These are phyloP conservation scores for Lentinula aciculospora DNA, from an alignment of 768 basidiomycete genomes.

Conservation along the genomic window DNA sequence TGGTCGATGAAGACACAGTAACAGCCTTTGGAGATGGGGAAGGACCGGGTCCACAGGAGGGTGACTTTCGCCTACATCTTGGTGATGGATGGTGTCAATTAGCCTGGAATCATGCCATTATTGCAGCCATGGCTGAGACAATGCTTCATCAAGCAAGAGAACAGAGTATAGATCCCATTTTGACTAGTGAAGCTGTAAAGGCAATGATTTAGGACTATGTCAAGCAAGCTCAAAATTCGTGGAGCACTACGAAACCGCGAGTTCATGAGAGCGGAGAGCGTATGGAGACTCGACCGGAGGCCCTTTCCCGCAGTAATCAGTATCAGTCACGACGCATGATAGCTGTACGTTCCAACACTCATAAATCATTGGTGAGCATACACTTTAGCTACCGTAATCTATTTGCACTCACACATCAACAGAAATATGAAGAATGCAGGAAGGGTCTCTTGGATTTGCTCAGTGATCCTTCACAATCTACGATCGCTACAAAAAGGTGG, in stretches of 20 bases:
- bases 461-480: neutral
- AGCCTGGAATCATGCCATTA: neutral
- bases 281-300: neutral
- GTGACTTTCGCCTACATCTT: neutral
- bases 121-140: neutral
- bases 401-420: neutral
- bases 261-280: neutral
- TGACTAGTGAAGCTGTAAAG: neutral
- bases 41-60: neutral
- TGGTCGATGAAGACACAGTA: neutral
- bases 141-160: neutral
- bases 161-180: neutral
- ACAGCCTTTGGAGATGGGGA: neutral
- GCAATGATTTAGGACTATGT: neutral
- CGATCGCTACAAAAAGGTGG: neutral
- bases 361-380: neutral
- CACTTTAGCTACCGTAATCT: neutral
- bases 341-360: neutral
- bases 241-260: neutral
- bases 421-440: neutral
- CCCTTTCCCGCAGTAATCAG: neutral
- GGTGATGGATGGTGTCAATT: neutral
- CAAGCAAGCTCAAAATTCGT: neutral
- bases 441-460: neutral
- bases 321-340: neutral